Evolutionary conservation across 768 basidiomycete genomes (phyloP), one percentile per base, ranked within the genome.

Genomic region (Pulveroboletus sp.): DNA sequence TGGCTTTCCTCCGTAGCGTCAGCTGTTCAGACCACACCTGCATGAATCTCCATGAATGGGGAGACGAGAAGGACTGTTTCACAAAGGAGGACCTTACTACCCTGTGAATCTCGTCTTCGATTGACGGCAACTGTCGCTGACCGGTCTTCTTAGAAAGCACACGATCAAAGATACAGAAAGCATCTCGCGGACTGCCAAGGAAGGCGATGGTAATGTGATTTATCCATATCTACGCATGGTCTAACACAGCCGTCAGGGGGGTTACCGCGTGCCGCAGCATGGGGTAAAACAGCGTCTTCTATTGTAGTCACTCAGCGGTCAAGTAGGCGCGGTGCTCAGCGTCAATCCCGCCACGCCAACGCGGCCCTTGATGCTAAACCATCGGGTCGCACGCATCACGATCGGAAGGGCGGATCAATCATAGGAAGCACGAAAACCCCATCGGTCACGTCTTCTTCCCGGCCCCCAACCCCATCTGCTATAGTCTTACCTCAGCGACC

Each of bases 1-100:
- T 97, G 82, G 77, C 85, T 4, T 98, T 96, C 67, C 78, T 99
- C 53, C 87, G 94, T 35, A 84, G 90, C 17, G 77, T 80, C 30
- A 77, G 77, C 51, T 99, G 96, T 68, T 79, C 83, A 50, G 92
- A 92, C 61, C 86, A 89, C 59, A 84, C 80, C 56, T 99, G 96
- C 69, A 86, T 94, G 84, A 89, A 90, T 65, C 72, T 94, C 37
- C 96, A 99, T 64, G 96, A 98, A 67, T 96, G 93, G 91, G 96
- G 94, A 29, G 96, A 97, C 53, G 95, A 98, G 70, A 89, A 92
- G 48, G 96, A 99, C 68, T 94, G 91, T 62, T 94, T 96, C 64
- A 93, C 94, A 1, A 94, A 94, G 71, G 93, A 97, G 66, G 95
- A 98, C 68, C 73, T 95, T 50, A 87, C 92, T 22, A 95, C 93